A percentile compares a stretch with the other conserved stretches of the same genome.
These are phyloP conservation scores for Hypoxylon sp. DNA, from an alignment of 2,329 filamentous ascomycete genomes.

Conservation along the genomic window DNA sequence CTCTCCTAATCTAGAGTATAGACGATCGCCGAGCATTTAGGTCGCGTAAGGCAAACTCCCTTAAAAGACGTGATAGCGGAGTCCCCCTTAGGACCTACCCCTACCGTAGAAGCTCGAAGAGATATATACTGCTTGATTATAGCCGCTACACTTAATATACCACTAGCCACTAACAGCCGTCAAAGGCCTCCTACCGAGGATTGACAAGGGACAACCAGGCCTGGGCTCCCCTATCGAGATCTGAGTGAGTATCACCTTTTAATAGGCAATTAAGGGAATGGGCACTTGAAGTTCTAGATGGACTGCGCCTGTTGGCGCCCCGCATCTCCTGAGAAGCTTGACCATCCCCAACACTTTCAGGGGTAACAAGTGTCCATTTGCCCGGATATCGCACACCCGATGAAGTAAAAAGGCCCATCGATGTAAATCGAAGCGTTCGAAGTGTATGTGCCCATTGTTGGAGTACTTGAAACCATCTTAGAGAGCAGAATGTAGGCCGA, in stretches of 20 bases:
- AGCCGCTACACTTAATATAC: conserved; percentile 10
- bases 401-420: neutral
- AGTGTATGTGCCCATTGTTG: neutral
- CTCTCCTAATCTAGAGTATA: neutral
- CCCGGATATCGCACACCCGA: neutral
- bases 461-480: neutral
- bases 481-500: neutral
- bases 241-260: neutral
- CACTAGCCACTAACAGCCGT: neutral
- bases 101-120: too few relatives aligned
- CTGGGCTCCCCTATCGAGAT: neutral
- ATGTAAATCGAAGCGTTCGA: neutral
- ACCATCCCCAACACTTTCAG: neutral
- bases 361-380: conserved; percentile 1
- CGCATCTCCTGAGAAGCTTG: neutral
- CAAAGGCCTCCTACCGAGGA: neutral
- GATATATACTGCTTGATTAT: conserved; percentile 10
- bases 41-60: neutral
- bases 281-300: neutral
- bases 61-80: neutral
- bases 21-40: neutral
- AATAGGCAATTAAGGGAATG: neutral
- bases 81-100: neutral
- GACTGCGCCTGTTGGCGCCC: too few relatives aligned
- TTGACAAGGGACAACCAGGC: neutral